A percentile compares a stretch with the other conserved stretches of the same genome.
Evolutionary conservation across 1,284 basidiomycete species (phyloP).

Genomic region (Pyrrhoderma lamaoense): DNA sequence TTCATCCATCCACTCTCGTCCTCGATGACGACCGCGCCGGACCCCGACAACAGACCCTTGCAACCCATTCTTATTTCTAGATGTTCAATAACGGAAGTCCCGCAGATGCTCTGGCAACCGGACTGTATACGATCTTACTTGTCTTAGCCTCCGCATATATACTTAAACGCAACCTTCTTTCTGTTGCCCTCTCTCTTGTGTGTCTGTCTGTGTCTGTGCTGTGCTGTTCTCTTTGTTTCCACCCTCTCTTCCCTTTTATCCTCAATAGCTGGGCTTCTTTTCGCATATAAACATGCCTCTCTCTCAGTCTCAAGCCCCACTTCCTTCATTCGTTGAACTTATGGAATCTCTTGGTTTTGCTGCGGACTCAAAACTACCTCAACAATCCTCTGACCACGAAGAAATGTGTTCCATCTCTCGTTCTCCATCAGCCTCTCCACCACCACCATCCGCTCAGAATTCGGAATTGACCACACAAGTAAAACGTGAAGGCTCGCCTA

Average conservation of each 20-base stretch:
- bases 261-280: no score
- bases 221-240: not conserved
- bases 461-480: not conserved
- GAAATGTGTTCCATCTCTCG: slow-evolving; percentile 21
- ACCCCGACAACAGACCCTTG: not conserved
- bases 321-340: slow-evolving; percentile 78
- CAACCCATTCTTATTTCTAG: slow-evolving; percentile 2
- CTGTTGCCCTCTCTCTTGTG: slow-evolving; percentile 22
- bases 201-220: not conserved
- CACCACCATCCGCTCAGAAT: not conserved
- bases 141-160: slow-evolving; percentile 10
- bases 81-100: slow-evolving; percentile 15
- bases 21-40: not conserved
- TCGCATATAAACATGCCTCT: no score
- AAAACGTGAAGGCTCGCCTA: slow-evolving; percentile 11
- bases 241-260: slow-evolving; percentile 21
- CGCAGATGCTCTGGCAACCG: slow-evolving; percentile 18
- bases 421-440: slow-evolving; percentile 11
- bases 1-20: slow-evolving; percentile 11
- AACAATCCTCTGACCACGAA: slow-evolving; percentile 34
- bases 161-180: slow-evolving; percentile 4
- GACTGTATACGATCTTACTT: slow-evolving; percentile 8
- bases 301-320: slow-evolving; percentile 22
- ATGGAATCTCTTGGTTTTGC: slow-evolving; percentile 66
- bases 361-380: slow-evolving; percentile 37